phyloP scores from a whole-genome alignment of 1,139 yeast genomes.

The Fermentozyma sake region DNA sequence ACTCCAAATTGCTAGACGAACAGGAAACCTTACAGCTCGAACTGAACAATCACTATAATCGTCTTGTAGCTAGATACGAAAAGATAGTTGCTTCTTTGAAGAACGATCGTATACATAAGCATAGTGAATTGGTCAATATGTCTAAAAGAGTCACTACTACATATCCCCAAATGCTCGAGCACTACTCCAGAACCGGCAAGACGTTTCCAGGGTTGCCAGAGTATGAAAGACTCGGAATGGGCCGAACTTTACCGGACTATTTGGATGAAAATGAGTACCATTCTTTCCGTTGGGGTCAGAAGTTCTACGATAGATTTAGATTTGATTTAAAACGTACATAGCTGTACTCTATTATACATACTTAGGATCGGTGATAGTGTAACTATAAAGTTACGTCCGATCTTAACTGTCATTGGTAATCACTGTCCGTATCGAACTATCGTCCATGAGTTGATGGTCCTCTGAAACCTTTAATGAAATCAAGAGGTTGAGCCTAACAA shows the following conservation, averaged over 20 bases:
- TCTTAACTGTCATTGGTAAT: too few relatives aligned
- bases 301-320: slow-evolving; percentile 22
- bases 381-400: too few relatives aligned
- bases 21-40: slow-evolving; percentile 18
- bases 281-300: slow-evolving; percentile 28
- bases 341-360: too few relatives aligned
- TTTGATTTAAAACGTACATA: slow-evolving; percentile 6
- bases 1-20: slow-evolving; percentile 13
- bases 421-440: too few relatives aligned
- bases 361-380: too few relatives aligned
- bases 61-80: slow-evolving; percentile 13
- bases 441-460: too few relatives aligned
- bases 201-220: slow-evolving; percentile 19
- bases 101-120: slow-evolving; percentile 23
- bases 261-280: slow-evolving; percentile 17
- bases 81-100: slow-evolving; percentile 14
- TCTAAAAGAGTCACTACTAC: slow-evolving; percentile 1
- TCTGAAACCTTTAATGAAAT: too few relatives aligned
- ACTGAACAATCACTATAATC: slow-evolving; percentile 23
- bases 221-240: slow-evolving; percentile 26
- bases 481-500: too few relatives aligned
- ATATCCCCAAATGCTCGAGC: slow-evolving; percentile 1
- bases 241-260: slow-evolving; percentile 31
- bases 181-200: neutral
- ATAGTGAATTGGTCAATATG: slow-evolving; percentile 30